Base-by-base conservation (phyloP, 805 yeast species). In the Cyberlindnera euphorbiiphila region DNA sequence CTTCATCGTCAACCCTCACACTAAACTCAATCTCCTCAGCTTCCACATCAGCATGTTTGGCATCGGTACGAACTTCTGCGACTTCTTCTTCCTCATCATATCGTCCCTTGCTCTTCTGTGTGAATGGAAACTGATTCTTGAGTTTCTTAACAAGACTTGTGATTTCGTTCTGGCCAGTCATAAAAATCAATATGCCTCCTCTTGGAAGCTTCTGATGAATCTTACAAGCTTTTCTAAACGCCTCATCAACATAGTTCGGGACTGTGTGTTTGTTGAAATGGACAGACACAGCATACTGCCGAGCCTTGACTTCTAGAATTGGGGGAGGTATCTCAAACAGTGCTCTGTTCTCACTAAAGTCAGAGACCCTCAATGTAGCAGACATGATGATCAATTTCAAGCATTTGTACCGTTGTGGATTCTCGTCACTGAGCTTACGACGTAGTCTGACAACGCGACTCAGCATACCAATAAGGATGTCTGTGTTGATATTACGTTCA, bases 81-180 rank as follows among this genome's bases (percentile, higher is more conserved):
- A 60, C 36, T 3, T 62, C 65, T 1, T 60, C 61, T 7, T 56
- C 63, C 25, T 62, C 57, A 9, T 49, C 45, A 21, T 21, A 8
- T 9, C 11, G 10, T 9, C 24, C 24, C 24, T 21, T 21, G 11
- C 24, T 51, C 26, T 54, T 57, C 17, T 57, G 47, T 15, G 65
- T 61, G 39, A 72, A 68, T 3, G 93, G 91, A 53, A 83, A 89
- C 42, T 83, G 81, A 29, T 69, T 65, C 41, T 82, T 70, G 32
- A 93, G 65, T 43, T 67, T 72, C 45, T 78, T 81, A 10, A 89
- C 95, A 60, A 87, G 70, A 8, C 76, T 74, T 13, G 74, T 72
- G 55, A 93, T 94, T 59, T 93, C 99, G 47, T 84, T 84, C 56
- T 89, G 96, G 51, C 99, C 98, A 0, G 98, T 93, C 60, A 94